Evolutionary conservation across 441 rosid genomes (phyloP).

Genomic region (Adansonia madagascariensis): DNA sequence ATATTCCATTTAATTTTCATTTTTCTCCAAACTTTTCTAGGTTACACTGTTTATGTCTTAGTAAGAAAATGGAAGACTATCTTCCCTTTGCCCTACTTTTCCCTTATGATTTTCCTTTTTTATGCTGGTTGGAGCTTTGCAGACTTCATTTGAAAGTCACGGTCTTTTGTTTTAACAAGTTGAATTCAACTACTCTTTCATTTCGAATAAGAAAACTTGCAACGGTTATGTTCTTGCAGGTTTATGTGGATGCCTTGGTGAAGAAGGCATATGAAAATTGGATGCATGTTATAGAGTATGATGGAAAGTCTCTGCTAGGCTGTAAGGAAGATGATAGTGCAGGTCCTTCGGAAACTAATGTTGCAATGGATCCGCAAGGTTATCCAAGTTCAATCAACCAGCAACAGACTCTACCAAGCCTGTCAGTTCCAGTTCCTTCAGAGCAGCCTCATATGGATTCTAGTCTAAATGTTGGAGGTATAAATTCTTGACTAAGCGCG

Average conservation of each 20-base stretch:
- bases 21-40: not conserved
- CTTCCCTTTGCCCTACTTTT: not conserved
- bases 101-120: not conserved
- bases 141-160: not conserved
- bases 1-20: not conserved
- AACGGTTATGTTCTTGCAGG: conserved; percentile 47
- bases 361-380: conserved; percentile 40
- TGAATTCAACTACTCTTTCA: not conserved
- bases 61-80: not conserved
- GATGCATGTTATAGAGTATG: conserved; percentile 91
- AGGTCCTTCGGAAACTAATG: conserved; percentile 44
- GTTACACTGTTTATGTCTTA: not conserved
- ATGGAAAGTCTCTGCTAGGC: conserved; percentile 73
- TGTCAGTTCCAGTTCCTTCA: conserved; percentile 52
- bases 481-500: not conserved
- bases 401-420: conserved; percentile 46
- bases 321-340: conserved; percentile 52
- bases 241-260: conserved; percentile 77
- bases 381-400: conserved; percentile 53
- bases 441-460: conserved; percentile 63
- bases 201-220: conserved; percentile 9
- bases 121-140: not conserved
- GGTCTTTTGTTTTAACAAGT: not conserved
- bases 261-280: conserved; percentile 93
- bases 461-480: conserved; percentile 68